These are phyloP conservation scores for Aspergillus diversus DNA, from an alignment of 495 filamentous ascomycete species.

Conservation along the genomic window DNA sequence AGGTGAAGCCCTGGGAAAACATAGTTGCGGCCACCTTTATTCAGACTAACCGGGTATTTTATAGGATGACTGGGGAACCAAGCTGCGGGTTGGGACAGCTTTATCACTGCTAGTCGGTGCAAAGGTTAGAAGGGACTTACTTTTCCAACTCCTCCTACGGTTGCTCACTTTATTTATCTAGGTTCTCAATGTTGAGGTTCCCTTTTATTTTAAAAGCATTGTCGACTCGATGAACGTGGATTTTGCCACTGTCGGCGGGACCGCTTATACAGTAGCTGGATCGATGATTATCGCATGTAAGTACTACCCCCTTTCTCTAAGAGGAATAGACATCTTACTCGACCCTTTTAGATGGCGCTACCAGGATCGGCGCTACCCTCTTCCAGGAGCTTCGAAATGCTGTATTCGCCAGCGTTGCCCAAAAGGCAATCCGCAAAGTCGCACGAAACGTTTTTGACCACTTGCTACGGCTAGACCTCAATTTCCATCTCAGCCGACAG, in stretches of 20 bases:
- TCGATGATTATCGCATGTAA: conserved; percentile 87
- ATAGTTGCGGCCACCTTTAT: neutral
- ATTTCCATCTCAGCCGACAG: conserved; percentile 91
- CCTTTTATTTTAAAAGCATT: conserved; percentile 98
- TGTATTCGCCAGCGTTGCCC: conserved; percentile 93
- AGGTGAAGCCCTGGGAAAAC: conserved; percentile 48
- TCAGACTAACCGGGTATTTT: conserved; percentile 22
- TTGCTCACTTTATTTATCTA: conserved; percentile 34
- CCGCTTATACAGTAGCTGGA: conserved; percentile 84
- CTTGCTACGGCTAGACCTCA: conserved; percentile 83
- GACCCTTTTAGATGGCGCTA: conserved; percentile 69
- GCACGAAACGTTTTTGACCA: conserved; percentile 93
- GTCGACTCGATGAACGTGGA: conserved; percentile 98
- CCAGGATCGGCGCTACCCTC: conserved; percentile 81
- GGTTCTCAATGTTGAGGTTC: conserved; percentile 94
- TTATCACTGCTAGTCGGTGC: conserved; percentile 82
- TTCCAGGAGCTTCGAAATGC: conserved; percentile 95
- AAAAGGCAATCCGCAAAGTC: conserved; percentile 91
- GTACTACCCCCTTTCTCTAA: conserved; percentile 18
- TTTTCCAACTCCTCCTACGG: neutral
- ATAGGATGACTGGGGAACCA: conserved; percentile 76
- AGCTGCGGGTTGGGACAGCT: conserved; percentile 79
- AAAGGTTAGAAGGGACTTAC: conserved; percentile 56
- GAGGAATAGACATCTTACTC: conserved; percentile 12
- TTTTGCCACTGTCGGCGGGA: conserved; percentile 78